Percentiles rank a stretch among this genome's conserved stretches.
Conservation (phyloP, 2,329 filamentous ascomycete species). For the Byssochlamys sp. region DNA sequence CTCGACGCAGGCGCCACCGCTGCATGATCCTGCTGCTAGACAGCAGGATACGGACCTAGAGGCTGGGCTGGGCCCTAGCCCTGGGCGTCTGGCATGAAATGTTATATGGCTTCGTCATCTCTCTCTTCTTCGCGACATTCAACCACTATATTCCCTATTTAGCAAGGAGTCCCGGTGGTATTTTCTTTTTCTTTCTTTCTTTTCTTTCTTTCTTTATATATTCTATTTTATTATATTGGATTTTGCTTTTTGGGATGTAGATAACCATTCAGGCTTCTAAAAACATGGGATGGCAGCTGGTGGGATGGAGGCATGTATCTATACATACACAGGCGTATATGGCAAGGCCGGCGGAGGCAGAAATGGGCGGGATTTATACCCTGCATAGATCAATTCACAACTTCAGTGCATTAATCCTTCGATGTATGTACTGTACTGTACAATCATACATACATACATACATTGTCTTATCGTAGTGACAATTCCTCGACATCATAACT, state of each 20-base stretch:
- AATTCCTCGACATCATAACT: not conserved
- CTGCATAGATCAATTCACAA: not conserved
- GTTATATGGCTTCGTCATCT: not conserved
- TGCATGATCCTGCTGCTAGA: not conserved
- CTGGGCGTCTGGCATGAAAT: not conserved
- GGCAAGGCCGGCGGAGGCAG: not conserved
- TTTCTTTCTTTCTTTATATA: too few relatives aligned
- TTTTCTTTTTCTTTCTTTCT: constrained; percentile 1
- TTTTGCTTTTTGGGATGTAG: not conserved
- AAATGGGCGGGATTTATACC: not conserved
- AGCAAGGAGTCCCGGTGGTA: constrained; percentile 4
- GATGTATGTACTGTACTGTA: not conserved
- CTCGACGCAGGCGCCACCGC: not conserved
- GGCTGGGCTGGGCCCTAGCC: not conserved
- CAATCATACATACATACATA: too few relatives aligned
- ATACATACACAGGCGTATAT: not conserved
- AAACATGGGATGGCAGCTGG: not conserved
- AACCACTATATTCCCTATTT: not conserved
- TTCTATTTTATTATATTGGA: too few relatives aligned
- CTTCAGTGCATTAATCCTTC: not conserved
- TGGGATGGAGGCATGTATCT: not conserved
- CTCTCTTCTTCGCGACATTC: constrained; percentile 3
- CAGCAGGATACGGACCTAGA: constrained; percentile 3
- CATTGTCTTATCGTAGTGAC: not conserved
- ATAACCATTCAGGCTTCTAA: not conserved